These are phyloP conservation scores for Mycena citricolor DNA, from an alignment of 1,284 basidiomycete genomes.

Conservation along the genomic window DNA sequence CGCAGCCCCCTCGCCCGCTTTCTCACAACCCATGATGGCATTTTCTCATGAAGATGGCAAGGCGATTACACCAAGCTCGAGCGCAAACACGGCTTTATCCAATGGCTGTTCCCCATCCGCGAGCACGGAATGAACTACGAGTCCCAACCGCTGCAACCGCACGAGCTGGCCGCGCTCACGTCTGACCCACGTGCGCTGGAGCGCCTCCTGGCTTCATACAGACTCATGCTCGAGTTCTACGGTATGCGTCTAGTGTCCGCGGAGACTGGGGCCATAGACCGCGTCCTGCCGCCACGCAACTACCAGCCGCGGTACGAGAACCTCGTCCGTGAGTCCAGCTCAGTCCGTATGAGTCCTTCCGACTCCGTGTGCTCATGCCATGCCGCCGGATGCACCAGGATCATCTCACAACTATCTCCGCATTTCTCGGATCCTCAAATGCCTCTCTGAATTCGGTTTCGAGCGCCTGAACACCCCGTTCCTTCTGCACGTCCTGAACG, in stretches of 20 bases:
- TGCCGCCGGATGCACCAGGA: no score
- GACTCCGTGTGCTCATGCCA: no score
- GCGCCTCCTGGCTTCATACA: slow-evolving; percentile 61
- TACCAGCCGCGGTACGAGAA: slow-evolving; percentile 58
- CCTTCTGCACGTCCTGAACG: slow-evolving; percentile 65
- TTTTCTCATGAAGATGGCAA: no score
- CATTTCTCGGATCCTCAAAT: slow-evolving; percentile 76
- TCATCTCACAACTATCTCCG: slow-evolving; percentile 75
- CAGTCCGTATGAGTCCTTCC: no score
- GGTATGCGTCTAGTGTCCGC: slow-evolving; percentile 61
- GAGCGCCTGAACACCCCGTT: slow-evolving; percentile 66
- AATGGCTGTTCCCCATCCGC: slow-evolving; percentile 74
- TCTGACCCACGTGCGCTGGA: slow-evolving; percentile 46
- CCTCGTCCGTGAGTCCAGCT: slow-evolving; percentile 64
- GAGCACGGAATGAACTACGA: slow-evolving; percentile 70
- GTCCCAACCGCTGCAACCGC: slow-evolving; percentile 63
- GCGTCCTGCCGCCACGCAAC: slow-evolving; percentile 44
- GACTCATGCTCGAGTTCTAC: slow-evolving; percentile 74
- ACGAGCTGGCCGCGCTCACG: slow-evolving; percentile 65
- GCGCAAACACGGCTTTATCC: slow-evolving; percentile 69
- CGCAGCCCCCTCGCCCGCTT: slow-evolving; percentile 2
- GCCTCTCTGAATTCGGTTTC: slow-evolving; percentile 65
- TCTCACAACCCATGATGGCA: no score
- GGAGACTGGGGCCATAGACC: slow-evolving; percentile 57
- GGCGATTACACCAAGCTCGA: slow-evolving; percentile 66